phyloP scores from a whole-genome alignment of 2,329 filamentous ascomycete genomes.

The Fusarium concolor region DNA sequence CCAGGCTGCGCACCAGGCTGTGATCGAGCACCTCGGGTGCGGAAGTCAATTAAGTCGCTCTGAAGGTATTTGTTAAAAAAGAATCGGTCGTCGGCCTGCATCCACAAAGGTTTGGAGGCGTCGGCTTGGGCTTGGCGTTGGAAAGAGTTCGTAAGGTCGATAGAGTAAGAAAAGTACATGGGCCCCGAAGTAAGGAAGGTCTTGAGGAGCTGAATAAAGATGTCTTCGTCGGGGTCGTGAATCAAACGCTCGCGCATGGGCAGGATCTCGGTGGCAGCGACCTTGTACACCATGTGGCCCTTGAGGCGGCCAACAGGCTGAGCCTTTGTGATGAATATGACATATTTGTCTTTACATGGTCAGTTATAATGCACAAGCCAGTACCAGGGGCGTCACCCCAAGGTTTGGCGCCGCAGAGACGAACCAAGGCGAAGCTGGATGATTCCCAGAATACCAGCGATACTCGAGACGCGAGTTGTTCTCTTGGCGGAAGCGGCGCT shows the following conservation, averaged over 20 bases:
- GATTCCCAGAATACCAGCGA: conserved; percentile 93
- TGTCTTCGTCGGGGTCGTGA: conserved; percentile 93
- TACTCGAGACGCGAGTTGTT: conserved; percentile 80
- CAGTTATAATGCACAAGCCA: conserved; percentile 33
- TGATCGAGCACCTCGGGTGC: conserved; percentile 70
- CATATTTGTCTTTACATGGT: conserved; percentile 80
- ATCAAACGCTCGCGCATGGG: conserved; percentile 92
- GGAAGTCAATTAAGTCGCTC: conserved; percentile 90
- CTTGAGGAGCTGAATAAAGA: conserved; percentile 85
- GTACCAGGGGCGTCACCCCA: conserved; percentile 16
- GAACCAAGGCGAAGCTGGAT: conserved; percentile 92
- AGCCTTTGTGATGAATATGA: conserved; percentile 95
- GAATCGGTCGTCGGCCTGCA: conserved; percentile 93
- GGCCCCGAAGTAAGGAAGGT: conserved; percentile 83
- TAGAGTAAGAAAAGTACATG: conserved; percentile 98
- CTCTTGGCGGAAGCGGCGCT: conserved; percentile 80
- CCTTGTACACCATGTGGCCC: conserved; percentile 96
- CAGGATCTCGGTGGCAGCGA: conserved; percentile 90
- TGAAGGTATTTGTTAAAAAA: conserved; percentile 98
- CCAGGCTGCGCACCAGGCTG: conserved; percentile 77
- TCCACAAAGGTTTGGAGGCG: conserved; percentile 81
- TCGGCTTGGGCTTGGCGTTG: conserved; percentile 89
- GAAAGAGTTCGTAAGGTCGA: conserved; percentile 96
- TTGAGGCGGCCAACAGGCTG: conserved; percentile 90
- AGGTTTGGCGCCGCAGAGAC: conserved; percentile 41